Percentiles rank a stretch among this genome's conserved stretches.
These are phyloP conservation scores for Haplosporangium sp. DNA, from an alignment of 371 early-diverging fungal species.

Conservation along the genomic window DNA sequence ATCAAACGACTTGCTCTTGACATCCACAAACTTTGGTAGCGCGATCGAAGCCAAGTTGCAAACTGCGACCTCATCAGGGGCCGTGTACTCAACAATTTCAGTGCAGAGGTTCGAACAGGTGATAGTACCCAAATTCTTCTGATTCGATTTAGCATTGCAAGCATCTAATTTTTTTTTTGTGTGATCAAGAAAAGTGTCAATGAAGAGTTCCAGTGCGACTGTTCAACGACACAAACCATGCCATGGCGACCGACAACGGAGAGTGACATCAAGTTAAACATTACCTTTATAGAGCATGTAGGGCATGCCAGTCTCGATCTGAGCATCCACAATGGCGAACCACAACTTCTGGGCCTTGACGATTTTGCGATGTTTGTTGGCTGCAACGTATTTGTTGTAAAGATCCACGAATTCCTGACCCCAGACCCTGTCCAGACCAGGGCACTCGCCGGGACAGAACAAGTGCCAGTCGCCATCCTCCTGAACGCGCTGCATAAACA, in stretches of 20 bases:
- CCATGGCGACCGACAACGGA: background rate
- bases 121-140: constrained; percentile 97
- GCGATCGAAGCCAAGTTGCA: constrained; percentile 98
- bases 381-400: constrained; percentile 90
- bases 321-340: constrained; percentile 98
- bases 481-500: constrained; percentile 99
- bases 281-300: constrained; percentile 99
- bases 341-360: constrained; percentile 98
- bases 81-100: constrained; percentile 96
- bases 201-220: too few relatives aligned
- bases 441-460: constrained; percentile 98
- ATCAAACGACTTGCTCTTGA: constrained; percentile 59
- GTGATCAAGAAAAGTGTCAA: too few relatives aligned
- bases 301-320: constrained; percentile 99
- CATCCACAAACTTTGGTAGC: constrained; percentile 89
- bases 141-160: constrained; percentile 98
- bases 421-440: constrained; percentile 93
- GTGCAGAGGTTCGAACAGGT: constrained; percentile 82
- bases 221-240: too few relatives aligned
- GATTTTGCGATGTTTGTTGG: constrained; percentile 84
- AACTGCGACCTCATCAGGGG: constrained; percentile 97
- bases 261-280: too few relatives aligned
- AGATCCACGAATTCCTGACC: constrained; percentile 95
- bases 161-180: constrained; percentile 52
- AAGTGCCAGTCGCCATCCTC: constrained; percentile 96